Base-by-base conservation (phyloP, 1,284 basidiomycete species). In the Naganishia albida region DNA sequence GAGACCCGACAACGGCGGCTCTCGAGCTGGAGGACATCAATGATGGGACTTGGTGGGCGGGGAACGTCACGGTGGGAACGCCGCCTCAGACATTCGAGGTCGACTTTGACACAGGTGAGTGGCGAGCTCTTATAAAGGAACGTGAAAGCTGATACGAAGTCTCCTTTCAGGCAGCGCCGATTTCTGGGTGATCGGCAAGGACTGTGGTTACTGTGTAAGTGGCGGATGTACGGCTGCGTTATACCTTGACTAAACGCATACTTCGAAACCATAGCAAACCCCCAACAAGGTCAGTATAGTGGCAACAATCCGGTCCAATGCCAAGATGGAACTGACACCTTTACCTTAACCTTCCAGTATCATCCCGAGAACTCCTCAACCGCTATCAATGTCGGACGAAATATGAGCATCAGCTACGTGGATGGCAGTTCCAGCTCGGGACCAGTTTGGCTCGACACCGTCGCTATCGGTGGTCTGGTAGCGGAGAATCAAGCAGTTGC, bases 151-250 rank as follows among this genome's bases (percentile, higher is more conserved):
- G 34, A 34, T n/a, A n/a, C n/a, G 34, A 10, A 46, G n/a, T 52
- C 49, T 43, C 34, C 34, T 34, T 34, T 34, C 34, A 34, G 34
- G 20, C 34, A 26, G 46, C 20, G n/a, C 28, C 18, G 63, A 64
- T 30, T 46, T 64, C 18, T 64, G 63, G 63, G 63, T 64, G 4
- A 57, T 42, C 12, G 38, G 53, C 10, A 48, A 10, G 13, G 46
- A 50, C 28, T 64, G 63, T 15, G 34, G 63, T n/a, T 51, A 64
- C 8, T 64, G 63, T 42, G 63, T 64, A 26, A 50, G 63, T 64
- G 0, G 3, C 7, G 12, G 6, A 16, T 13, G 7, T 3, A 12
- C 10, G 23, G 0, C 23, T 44, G 28, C 3, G 6, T 10, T 7
- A 46, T 13, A 25, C 50, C 13, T 7, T 12, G 20, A 25, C 57